Conservation (phyloP, 2,329 filamentous ascomycete genomes). For the Chaetomiaceae sp. region DNA sequence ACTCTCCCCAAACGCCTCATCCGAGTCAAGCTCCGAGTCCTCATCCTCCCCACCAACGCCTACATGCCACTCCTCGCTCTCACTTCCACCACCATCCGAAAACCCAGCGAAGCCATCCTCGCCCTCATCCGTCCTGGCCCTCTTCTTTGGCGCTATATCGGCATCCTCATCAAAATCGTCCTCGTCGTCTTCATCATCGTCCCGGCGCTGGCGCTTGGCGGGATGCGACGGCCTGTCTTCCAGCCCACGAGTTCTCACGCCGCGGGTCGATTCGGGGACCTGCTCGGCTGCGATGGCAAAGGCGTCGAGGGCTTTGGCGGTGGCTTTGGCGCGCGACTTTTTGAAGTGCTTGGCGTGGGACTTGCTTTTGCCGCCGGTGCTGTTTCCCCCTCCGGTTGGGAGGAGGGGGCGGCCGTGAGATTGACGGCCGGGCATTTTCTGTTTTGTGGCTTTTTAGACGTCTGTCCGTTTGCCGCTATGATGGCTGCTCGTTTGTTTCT, state of each 20-base stretch:
- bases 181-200: conserved; percentile 36
- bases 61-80: conserved; percentile 82
- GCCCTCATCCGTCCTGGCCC: conserved; percentile 39
- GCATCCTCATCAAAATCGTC: conserved; percentile 40
- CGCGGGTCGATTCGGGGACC: conserved; percentile 38
- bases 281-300: conserved; percentile 55
- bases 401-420: conserved; percentile 52
- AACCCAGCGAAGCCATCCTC: conserved; percentile 58
- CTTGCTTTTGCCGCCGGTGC: conserved; percentile 8
- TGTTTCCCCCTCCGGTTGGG: conserved; percentile 23
- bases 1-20: conserved; percentile 82
- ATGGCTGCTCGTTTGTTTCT: neutral
- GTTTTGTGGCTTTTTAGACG: conserved; percentile 15
- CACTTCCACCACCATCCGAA: conserved; percentile 54
- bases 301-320: conserved; percentile 51
- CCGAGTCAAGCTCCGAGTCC: conserved; percentile 61
- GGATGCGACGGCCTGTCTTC: conserved; percentile 37
- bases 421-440: conserved; percentile 54
- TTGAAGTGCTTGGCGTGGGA: conserved; percentile 30
- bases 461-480: neutral
- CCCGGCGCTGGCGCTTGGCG: conserved; percentile 39
- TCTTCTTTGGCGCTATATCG: conserved; percentile 41
- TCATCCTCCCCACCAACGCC: conserved; percentile 59
- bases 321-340: conserved; percentile 46
- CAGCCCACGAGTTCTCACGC: conserved; percentile 43